A percentile compares a stretch with the other conserved stretches of the same genome.
Conservation (phyloP, 345 rosid species). For the Eucalyptus lansdowneana region DNA sequence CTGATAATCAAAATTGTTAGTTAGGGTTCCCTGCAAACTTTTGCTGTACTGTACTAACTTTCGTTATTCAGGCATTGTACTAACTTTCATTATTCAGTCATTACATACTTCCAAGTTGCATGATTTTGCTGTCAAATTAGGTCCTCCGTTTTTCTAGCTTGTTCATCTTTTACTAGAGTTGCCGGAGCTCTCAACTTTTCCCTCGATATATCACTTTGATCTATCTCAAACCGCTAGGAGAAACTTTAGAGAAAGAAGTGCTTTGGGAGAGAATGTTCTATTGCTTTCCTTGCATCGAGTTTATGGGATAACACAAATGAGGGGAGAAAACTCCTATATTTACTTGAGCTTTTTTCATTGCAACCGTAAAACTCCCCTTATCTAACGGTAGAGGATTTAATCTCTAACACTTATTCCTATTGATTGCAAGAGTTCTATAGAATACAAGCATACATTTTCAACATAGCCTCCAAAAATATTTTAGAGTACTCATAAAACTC, state of each 20-base stretch:
- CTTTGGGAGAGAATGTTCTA: not conserved
- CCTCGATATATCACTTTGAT: not conserved
- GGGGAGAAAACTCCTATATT: not conserved
- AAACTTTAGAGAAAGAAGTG: not conserved
- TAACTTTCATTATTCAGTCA: not conserved
- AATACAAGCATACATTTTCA: not conserved
- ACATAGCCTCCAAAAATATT: not conserved
- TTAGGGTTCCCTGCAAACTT: no score
- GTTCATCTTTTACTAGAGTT: not conserved
- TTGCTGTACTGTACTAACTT: no score
- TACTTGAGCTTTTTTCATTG: not conserved
- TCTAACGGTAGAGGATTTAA: not conserved
- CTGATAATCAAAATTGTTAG: not conserved
- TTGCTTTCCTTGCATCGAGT: not conserved
- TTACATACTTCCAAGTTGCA: not conserved
- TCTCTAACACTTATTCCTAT: not conserved
- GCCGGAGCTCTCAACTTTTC: not conserved
- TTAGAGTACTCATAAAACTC: not conserved
- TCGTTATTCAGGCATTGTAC: no score
- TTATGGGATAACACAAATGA: not conserved
- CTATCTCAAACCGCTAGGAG: not conserved
- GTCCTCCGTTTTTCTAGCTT: not conserved
- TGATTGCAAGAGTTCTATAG: not conserved
- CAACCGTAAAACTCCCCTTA: not conserved
- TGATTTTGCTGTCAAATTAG: not conserved